Base-by-base conservation (phyloP, 441 rosid genomes). In the Caryocar brasiliense region DNA sequence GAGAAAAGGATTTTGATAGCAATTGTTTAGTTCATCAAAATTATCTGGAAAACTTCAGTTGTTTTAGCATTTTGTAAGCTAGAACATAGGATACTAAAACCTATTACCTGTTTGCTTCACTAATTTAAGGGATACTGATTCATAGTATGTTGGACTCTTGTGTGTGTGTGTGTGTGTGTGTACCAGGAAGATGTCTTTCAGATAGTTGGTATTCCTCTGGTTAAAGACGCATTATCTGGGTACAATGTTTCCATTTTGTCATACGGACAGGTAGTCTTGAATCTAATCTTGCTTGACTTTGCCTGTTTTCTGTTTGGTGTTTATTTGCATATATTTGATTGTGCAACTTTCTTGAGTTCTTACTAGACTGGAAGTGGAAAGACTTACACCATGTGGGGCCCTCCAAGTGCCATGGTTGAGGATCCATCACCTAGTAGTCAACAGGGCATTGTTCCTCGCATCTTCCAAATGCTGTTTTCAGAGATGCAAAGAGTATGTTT, bases 301-400 rank as follows among this genome's bases (percentile, higher is more conserved):
- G 13, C 11, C 36, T 23, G 34, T 19, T 33, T 9, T 36, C 6
- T 26, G 37, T 12, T 18, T 35, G n/a, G n/a, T 44, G 14, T 37
- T 18, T 11, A 30, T 27, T 40, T 47, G 29, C 33, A 11, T 14
- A 10, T 23, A n/a, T 23, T 21, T 7, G 12, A 26, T 39, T 38
- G 33, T 40, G 11, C 47, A 41, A 32, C 33, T 6, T 25, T 44
- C 20, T 15, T 47, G 50, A 26, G 47, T 56, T 61, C 15, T 67
- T 49, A 40, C 30, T 20, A 90, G 98, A 84, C 85, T 19, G 98
- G 93, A 76, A 86, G 96, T 51, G 96, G 98, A 23, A 90, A 90
- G 74, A 82, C 98, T 10, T 84, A 84, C 65, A 90, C 98, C 0
- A 69, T 86, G 84, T 90, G 96, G 95, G 96, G 98, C 45, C 95